Conservation (phyloP, 2,329 filamentous ascomycete genomes). For the Scytalidium sp. region DNA sequence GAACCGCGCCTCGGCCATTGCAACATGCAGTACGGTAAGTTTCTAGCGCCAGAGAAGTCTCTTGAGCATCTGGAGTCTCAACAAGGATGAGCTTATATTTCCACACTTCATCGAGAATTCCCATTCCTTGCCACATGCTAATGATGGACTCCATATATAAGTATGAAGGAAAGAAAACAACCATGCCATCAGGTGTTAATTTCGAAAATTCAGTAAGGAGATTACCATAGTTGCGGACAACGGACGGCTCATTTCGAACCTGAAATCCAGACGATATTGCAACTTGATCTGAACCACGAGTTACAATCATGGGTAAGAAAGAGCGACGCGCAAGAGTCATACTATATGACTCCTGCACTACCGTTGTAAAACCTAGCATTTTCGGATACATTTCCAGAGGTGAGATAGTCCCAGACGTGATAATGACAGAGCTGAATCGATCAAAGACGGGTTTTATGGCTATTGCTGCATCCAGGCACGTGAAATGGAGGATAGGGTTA, state of each 20-base stretch:
- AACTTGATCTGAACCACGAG: slow-evolving; percentile 89
- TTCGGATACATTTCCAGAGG: slow-evolving; percentile 98
- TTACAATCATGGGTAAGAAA: slow-evolving; percentile 98
- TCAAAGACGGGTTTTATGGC: slow-evolving; percentile 98
- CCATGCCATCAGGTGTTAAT: slow-evolving; percentile 92
- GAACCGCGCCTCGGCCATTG: slow-evolving; percentile 89
- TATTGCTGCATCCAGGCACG: slow-evolving; percentile 94
- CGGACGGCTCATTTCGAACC: slow-evolving; percentile 90
- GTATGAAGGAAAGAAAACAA: slow-evolving; percentile 99
- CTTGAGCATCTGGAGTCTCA: slow-evolving; percentile 95
- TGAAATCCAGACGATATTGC: slow-evolving; percentile 92
- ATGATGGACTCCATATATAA: slow-evolving; percentile 99
- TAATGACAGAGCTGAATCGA: slow-evolving; percentile 95
- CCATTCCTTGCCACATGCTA: slow-evolving; percentile 99
- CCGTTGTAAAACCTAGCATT: slow-evolving; percentile 90
- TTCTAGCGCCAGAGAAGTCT: slow-evolving; percentile 91
- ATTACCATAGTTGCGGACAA: slow-evolving; percentile 96
- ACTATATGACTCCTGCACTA: slow-evolving; percentile 93
- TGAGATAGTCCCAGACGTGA: slow-evolving; percentile 95
- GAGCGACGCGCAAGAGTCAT: slow-evolving; percentile 94
- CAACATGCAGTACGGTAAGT: slow-evolving; percentile 97
- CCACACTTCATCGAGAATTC: slow-evolving; percentile 95
- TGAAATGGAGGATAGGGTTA: slow-evolving; percentile 95
- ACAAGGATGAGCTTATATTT: slow-evolving; percentile 98
- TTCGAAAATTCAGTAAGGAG: slow-evolving; percentile 93